A percentile compares a stretch with the other conserved stretches of the same genome.
Conservation (phyloP, 2,329 filamentous ascomycete species). For the Pseudogymnoascus sp. region DNA sequence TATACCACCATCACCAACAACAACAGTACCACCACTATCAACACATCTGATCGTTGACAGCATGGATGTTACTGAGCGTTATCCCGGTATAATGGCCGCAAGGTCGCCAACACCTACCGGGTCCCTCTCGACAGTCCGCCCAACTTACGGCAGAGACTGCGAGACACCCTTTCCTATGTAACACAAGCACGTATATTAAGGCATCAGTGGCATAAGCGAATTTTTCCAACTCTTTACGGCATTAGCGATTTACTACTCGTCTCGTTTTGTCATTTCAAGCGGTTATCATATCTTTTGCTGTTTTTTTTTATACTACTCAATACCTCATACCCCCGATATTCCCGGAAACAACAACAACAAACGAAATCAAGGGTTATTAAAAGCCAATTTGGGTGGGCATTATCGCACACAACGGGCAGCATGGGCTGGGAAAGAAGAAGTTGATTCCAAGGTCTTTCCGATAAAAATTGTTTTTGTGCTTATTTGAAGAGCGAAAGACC, state of each 20-base stretch:
- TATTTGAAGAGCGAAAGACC: background rate
- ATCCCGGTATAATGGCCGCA: conserved; percentile 5
- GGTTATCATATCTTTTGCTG: conserved; percentile 11
- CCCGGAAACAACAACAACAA: background rate
- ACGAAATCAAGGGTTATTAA: background rate
- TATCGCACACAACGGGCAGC: background rate
- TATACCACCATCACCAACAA: conserved; percentile 33
- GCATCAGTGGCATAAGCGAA: conserved; percentile 11
- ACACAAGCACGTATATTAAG: conserved; percentile 21
- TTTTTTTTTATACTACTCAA: background rate
- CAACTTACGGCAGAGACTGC: conserved; percentile 9
- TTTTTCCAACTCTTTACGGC: conserved; percentile 33
- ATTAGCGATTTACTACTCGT: conserved; percentile 36
- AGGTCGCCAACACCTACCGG: conserved; percentile 2
- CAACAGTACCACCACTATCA: conserved; percentile 40
- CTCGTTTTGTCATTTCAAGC: conserved; percentile 25
- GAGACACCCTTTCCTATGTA: conserved; percentile 21
- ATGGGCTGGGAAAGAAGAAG: background rate
- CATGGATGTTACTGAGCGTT: background rate
- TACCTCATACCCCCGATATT: background rate
- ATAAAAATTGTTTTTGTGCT: conserved; percentile 4
- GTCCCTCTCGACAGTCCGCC: conserved; percentile 3
- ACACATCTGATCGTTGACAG: conserved; percentile 25
- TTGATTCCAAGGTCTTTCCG: background rate
- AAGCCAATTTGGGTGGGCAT: conserved; percentile 5